Base-by-base conservation (phyloP, 805 yeast genomes). In the Candida multigemmis region DNA sequence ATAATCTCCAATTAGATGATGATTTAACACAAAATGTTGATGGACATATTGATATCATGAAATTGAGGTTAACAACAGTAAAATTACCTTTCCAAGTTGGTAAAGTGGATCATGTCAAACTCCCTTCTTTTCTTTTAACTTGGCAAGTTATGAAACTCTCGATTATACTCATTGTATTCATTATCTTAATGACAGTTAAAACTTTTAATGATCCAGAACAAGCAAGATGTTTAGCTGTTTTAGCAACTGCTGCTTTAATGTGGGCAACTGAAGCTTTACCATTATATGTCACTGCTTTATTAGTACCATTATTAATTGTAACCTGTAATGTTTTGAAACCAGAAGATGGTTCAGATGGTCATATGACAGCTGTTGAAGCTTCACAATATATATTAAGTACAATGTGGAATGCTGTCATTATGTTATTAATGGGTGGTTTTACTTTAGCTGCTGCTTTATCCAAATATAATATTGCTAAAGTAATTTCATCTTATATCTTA, bases 351-450 rank as follows among this genome's bases (percentile, higher is more conserved):
- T 8, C 35, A 4, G 66, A 67, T 8, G 53, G 57, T 13, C 64
- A 74, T 0, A 60, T 87, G 67, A 35, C 46, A 2, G 77, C 89
- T 2, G 58, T 71, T 0, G 81, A 71, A 6, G 87, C 96, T 2
- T 69, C 94, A 1, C 73, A 75, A 41, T 83, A 68, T 46, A 83
- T 89, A 28, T 71, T 91, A 36, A 64, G 84, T 2, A 63, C 86
- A 12, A 89, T 89, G 97, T 89, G 96, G 96, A 77, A 87, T 6
- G 84, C 96, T 2, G 93, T 86, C 10, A 84, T 91, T 36, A 75
- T 87, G 81, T 60, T 89, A 21, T 60, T 89, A 27, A 57, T 89
- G 7, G 97, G 97, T 37, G 98, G 98, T 1, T 89, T 89, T 55
- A 79, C 96, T 0, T 59, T 89, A 31, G 97, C 98, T 8, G 96